Evolutionary conservation across 768 basidiomycete species (phyloP).

Genomic region (Phallus indusiatus): DNA sequence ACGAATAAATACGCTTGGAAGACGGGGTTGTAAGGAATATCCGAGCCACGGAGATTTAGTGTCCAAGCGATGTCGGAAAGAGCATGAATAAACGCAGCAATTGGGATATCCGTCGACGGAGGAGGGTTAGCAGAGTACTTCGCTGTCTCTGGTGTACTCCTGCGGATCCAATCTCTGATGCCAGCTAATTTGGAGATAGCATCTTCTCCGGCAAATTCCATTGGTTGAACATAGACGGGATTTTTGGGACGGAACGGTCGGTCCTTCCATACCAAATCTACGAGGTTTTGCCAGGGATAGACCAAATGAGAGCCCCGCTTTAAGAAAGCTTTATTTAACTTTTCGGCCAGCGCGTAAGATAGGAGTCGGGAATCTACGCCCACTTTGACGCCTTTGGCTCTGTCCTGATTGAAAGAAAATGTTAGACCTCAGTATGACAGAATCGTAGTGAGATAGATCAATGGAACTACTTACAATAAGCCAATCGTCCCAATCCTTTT

Average conservation of each 20-base stretch:
- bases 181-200: conserved; percentile 60
- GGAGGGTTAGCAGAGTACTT: conserved; percentile 56
- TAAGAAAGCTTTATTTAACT: conserved; percentile 47
- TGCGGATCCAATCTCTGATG: conserved; percentile 60
- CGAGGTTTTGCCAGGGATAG: conserved; percentile 74
- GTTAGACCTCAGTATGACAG: not conserved
- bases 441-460: not conserved
- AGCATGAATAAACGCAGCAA: conserved; percentile 58
- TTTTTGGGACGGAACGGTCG: conserved; percentile 63
- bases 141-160: conserved; percentile 47
- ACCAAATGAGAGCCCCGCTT: conserved; percentile 54
- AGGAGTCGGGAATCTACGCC: conserved; percentile 84
- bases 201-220: conserved; percentile 62
- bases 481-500: conserved; percentile 76
- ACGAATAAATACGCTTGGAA: conserved; percentile 85
- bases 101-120: conserved; percentile 51
- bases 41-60: conserved; percentile 81
- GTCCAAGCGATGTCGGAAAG: conserved; percentile 65
- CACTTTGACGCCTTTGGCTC: conserved; percentile 38
- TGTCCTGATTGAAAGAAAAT: conserved; percentile 26
- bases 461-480: conserved; percentile 39
- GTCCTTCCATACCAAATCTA: conserved; percentile 75
- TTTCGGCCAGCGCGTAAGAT: conserved; percentile 58
- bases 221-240: conserved; percentile 54
- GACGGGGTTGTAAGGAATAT: conserved; percentile 87